phyloP scores from a whole-genome alignment of 345 rosid genomes.

The Turritis glabra region DNA sequence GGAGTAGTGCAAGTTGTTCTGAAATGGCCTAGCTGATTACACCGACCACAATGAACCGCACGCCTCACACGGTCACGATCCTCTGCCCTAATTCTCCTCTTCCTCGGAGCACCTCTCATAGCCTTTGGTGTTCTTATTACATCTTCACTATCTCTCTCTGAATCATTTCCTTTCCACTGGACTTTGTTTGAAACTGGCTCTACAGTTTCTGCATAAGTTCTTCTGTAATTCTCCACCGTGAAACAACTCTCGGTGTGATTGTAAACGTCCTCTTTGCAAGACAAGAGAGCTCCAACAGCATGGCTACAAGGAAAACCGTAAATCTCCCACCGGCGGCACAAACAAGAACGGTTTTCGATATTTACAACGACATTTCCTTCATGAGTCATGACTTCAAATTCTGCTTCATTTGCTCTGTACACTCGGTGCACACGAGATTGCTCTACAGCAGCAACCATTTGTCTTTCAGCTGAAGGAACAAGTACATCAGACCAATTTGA shows the following conservation, averaged over 20 bases:
- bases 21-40: conserved; percentile 94
- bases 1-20: conserved; percentile 94
- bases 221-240: conserved; percentile 77
- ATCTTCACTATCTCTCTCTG: conserved; percentile 37
- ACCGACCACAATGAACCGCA: conserved; percentile 83
- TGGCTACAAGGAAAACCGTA: conserved; percentile 84
- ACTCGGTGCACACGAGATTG: conserved; percentile 66
- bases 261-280: conserved; percentile 78
- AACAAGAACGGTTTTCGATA: conserved; percentile 68
- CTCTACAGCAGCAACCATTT: conserved; percentile 61
- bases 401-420: conserved; percentile 72
- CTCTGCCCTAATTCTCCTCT: conserved; percentile 65
- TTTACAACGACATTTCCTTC: conserved; percentile 72
- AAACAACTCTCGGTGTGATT: conserved; percentile 74
- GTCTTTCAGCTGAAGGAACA: conserved; percentile 80
- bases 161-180: conserved; percentile 60
- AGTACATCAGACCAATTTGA: conserved; percentile 75
- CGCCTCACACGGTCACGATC: conserved; percentile 69
- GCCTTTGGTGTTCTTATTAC: conserved; percentile 68
- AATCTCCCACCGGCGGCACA: conserved; percentile 78
- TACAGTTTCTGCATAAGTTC: conserved; percentile 67
- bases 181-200: conserved; percentile 84
- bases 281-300: conserved; percentile 75
- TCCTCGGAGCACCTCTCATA: conserved; percentile 57
- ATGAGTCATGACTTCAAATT: conserved; percentile 68